Evolutionary conservation across 192 early-diverging fungal genomes (phyloP), one percentile per base, ranked within the genome.

Genomic region (Coemansia sp.): DNA sequence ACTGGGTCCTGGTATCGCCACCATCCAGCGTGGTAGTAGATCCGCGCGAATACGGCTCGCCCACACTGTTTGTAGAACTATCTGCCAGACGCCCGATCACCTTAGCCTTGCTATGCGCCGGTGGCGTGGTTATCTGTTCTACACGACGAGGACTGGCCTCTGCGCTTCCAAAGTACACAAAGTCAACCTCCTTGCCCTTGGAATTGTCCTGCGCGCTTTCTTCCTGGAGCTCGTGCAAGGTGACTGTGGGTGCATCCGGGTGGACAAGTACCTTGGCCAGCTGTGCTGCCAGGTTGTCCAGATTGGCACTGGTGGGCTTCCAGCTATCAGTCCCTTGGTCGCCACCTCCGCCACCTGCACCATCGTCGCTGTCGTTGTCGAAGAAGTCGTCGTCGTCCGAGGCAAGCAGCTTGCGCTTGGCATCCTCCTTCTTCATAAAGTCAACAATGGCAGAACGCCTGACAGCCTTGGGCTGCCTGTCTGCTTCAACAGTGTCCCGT

Each of bases 221-320:
- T 6, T 28, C n/a, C 10, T 55, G 45, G 19, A 55, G 41, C 9
- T 34, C 66, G 17, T 34, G 25, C 3, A 56, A 30, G 14, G 54
- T 59, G 28, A 11, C 6, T 13, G 42, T 31, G 19, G 65, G 65
- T 6, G 29, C 61, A 15, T 63, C 50, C 13, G 70, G 56, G 36
- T 67, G 20, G 57, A 44, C 59, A 14, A 72, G 70, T 5, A 66
- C 70, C 48, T 62, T 65, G 2, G 70, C 70, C 22, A 79, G 60
- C 48, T 72, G 70, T 5, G 70, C 70, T 0, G 70, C 75, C 42
- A 79, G 60, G 22, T 50, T 72, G 42, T 69, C 70, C 30, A 72
- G 59, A 20, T 72, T 69, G 36, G 61, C 59, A n/a, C 75, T 72
- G 31, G 44, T 50, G 6, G 69, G 66, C 55, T 50, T 72, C 65